These are phyloP conservation scores for Aurinia saxatilis DNA, from an alignment of 345 rosid species.

Conservation along the genomic window DNA sequence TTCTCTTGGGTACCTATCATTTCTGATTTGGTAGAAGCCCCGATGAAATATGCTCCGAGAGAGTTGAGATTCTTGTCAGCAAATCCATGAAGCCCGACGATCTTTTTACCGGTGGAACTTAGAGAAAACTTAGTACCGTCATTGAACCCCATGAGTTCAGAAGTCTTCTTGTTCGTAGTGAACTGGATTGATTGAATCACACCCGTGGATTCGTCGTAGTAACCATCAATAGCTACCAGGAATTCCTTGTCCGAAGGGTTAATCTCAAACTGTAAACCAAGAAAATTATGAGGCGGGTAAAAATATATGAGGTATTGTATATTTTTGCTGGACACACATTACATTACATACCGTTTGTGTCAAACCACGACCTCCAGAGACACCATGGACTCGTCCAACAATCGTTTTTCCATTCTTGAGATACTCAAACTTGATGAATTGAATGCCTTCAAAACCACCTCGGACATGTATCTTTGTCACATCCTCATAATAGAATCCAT, in stretches of 20 bases:
- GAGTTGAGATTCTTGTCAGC: too few species aligned
- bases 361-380: background rate
- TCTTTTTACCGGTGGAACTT: background rate
- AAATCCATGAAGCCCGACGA: conserved; percentile 24
- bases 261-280: background rate
- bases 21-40: background rate
- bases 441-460: too few species aligned
- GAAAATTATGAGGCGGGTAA: background rate
- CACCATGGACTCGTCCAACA: background rate
- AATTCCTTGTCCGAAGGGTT: background rate
- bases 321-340: background rate
- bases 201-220: background rate
- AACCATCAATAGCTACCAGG: background rate
- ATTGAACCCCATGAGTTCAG: background rate
- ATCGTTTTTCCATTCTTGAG: too few species aligned
- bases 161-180: too few species aligned
- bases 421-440: too few species aligned
- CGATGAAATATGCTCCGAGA: conserved; percentile 15
- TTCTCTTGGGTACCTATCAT: background rate
- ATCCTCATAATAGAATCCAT: too few species aligned
- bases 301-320: background rate
- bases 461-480: too few species aligned
- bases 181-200: background rate
- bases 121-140: background rate
- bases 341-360: background rate